Evolutionary conservation across 2,329 filamentous ascomycete genomes (phyloP).

Genomic region (Hypoxylon sp.): DNA sequence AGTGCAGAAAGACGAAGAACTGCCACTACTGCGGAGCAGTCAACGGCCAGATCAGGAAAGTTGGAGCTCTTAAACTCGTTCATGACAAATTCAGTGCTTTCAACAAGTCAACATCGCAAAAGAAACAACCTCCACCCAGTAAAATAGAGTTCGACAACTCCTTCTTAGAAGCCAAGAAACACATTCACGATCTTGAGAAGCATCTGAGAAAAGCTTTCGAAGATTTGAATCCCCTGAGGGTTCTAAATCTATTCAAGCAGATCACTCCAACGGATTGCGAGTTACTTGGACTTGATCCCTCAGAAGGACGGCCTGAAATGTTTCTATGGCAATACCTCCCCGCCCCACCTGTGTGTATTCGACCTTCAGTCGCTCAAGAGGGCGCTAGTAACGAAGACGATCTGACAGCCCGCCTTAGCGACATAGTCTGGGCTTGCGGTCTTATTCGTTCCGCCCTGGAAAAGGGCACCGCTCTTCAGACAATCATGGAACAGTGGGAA

Average conservation of each 20-base stretch:
- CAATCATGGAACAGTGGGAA: slow-evolving; percentile 98
- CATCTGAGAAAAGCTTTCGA: slow-evolving; percentile 94
- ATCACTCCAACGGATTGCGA: slow-evolving; percentile 91
- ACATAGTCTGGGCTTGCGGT: slow-evolving; percentile 93
- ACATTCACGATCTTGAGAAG: slow-evolving; percentile 88
- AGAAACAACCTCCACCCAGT: slow-evolving; percentile 85
- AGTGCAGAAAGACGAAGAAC: slow-evolving; percentile 87
- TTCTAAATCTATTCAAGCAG: slow-evolving; percentile 91
- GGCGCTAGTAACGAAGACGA: slow-evolving; percentile 96
- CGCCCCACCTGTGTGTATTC: slow-evolving; percentile 92
- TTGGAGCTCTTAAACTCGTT: slow-evolving; percentile 90
- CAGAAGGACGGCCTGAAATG: slow-evolving; percentile 92
- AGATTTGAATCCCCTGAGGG: slow-evolving; percentile 89
- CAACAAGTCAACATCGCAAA: slow-evolving; percentile 88
- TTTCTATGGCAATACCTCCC: slow-evolving; percentile 98
- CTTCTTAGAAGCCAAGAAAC: slow-evolving; percentile 82
- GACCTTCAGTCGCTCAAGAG: slow-evolving; percentile 94
- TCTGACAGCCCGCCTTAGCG: slow-evolving; percentile 94
- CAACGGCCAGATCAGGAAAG: slow-evolving; percentile 94
- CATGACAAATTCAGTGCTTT: slow-evolving; percentile 93
- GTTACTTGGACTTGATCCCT: slow-evolving; percentile 87
- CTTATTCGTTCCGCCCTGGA: slow-evolving; percentile 86
- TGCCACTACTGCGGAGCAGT: slow-evolving; percentile 86
- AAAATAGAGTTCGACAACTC: slow-evolving; percentile 90
- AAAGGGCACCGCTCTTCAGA: slow-evolving; percentile 87